A percentile compares a stretch with the other conserved stretches of the same genome.
Evolutionary conservation across 768 basidiomycete species (phyloP).

Genomic region (Hortiboletus campestris): DNA sequence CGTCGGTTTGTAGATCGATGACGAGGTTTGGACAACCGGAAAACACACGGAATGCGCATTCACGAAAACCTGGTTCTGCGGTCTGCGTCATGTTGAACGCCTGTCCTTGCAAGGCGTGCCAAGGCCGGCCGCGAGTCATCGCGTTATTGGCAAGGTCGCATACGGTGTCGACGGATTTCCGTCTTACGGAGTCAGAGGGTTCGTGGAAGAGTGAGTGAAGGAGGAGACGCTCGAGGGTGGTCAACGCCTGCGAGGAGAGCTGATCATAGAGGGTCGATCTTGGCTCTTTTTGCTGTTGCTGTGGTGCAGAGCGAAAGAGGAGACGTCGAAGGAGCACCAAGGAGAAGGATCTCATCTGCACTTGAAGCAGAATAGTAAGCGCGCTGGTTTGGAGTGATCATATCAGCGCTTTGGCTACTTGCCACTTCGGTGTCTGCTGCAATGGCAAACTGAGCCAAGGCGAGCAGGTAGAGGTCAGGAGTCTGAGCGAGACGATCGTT

Average conservation of each 20-base stretch:
- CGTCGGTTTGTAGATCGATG: conserved; percentile 71
- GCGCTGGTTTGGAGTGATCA: background rate
- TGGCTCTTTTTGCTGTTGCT: conserved; percentile 33
- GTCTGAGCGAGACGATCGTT: conserved; percentile 76
- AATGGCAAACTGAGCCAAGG: conserved; percentile 75
- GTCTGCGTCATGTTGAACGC: conserved; percentile 59
- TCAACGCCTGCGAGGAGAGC: conserved; percentile 61
- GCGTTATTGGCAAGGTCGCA: conserved; percentile 74
- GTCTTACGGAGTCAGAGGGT: conserved; percentile 52
- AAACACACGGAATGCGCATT: conserved; percentile 70
- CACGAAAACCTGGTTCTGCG: conserved; percentile 39
- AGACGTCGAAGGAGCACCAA: conserved; percentile 77
- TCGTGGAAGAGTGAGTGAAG: conserved; percentile 70
- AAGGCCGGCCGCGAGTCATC: conserved; percentile 73
- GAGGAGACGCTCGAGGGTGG: conserved; percentile 68
- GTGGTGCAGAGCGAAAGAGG: conserved; percentile 60
- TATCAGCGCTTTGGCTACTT: conserved; percentile 29
- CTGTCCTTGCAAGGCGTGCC: conserved; percentile 77
- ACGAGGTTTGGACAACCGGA: conserved; percentile 73
- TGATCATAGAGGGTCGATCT: conserved; percentile 76
- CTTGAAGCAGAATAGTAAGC: conserved; percentile 13
- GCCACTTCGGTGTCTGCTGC: conserved; percentile 79
- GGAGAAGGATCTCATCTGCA: conserved; percentile 82
- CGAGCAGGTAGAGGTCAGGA: conserved; percentile 77
- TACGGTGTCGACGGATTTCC: conserved; percentile 72